Evolutionary conservation across 2,329 filamentous ascomycete species (phyloP), one percentile per base, ranked within the genome.

Genomic region (Cladorrhinum sp.): DNA sequence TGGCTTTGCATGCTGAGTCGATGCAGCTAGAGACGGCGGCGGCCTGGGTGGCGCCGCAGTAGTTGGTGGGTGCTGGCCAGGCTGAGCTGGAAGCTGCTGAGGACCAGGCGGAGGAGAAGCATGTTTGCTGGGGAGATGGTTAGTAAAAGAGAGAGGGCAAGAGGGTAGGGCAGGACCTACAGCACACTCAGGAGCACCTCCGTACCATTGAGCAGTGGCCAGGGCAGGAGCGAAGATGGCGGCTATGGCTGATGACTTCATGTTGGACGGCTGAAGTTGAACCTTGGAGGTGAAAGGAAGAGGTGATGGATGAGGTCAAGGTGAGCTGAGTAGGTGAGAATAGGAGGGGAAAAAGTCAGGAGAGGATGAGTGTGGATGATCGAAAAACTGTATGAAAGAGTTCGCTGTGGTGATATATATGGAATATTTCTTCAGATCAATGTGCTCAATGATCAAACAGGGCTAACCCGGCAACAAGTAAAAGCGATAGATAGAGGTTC

Each of bases 111-210:
- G 76, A 76, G 9, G 76, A 77, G 52, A 79, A 70, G 60, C 77
- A 79, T 57, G 72, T 72, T 70, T 78, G 71, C 77, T 79, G 60
- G 49, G 41, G 10, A 25, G n/a, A 27, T 54, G 20, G 59, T 69
- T 60, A 64, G 59, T 24, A n/a, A 60, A 16, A 20, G 32, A 25
- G 9, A n/a, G n/a, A 13, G 41, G 23, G 27, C 10, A n/a, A 38
- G 38, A 10, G 25, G 16, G 29, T 50, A 32, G 36, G 23, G 50
- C 9, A 25, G 20, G 6, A 75, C 76, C 67, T 69, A 79, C 77
- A 63, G 76, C 77, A 63, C 77, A 79, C 36, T 72, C 70, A 8
- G 77, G 76, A 1, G 76, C 76, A 16, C 74, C 77, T 66, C 70
- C 77, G 74, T 74, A 78, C 72, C 75, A 77, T 50, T 76, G 69